Conservation (phyloP, 495 filamentous ascomycete genomes). For the Daldinia vernicosa region DNA sequence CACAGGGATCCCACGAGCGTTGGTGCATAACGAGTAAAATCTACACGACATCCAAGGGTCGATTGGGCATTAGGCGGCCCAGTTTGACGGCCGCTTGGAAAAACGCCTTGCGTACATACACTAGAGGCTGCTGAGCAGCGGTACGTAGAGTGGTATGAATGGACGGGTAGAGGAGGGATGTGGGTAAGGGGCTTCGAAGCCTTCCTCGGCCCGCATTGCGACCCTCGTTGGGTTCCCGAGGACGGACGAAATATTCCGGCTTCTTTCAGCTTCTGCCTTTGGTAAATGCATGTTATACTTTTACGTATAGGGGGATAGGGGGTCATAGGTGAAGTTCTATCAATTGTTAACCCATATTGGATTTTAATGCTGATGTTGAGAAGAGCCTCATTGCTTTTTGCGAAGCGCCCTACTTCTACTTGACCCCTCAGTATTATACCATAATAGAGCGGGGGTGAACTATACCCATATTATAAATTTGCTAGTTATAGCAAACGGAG, state of each 20-base stretch:
- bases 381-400: not conserved
- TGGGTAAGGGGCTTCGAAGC: not conserved
- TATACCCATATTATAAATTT: too few species aligned
- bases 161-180: not conserved
- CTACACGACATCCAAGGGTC: not conserved
- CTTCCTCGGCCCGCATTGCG: not conserved
- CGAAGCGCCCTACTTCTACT: not conserved
- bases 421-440: not conserved
- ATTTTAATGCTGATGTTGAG: not conserved
- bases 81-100: not conserved
- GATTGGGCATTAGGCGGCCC: not conserved
- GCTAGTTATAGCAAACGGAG: too few species aligned
- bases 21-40: not conserved
- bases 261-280: not conserved
- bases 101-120: not conserved
- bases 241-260: not conserved
- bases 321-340: not conserved
- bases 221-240: not conserved
- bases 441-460: not conserved
- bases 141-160: not conserved
- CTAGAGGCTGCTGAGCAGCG: not conserved
- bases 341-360: not conserved
- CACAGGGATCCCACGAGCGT: not conserved
- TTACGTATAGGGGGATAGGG: not conserved
- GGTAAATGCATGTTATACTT: not conserved